A percentile compares a stretch with the other conserved stretches of the same genome.
These are phyloP conservation scores for Myriosclerotinia scirpicola DNA, from an alignment of 2,329 filamentous ascomycete species.

Conservation along the genomic window DNA sequence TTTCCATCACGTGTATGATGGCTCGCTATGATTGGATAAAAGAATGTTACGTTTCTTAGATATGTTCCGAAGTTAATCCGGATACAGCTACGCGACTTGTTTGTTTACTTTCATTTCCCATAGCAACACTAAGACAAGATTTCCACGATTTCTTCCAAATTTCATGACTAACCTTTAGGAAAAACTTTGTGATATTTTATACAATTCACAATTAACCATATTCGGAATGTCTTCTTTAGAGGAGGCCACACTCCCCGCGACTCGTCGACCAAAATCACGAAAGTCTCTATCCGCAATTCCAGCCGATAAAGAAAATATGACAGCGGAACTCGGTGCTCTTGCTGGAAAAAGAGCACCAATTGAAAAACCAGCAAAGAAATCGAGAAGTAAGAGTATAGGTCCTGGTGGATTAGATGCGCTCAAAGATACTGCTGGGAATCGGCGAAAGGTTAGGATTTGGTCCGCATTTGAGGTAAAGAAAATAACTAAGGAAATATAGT, in stretches of 20 bases:
- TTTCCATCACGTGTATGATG: too few relatives aligned
- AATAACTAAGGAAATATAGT: conserved; percentile 33
- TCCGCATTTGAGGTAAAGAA: background rate
- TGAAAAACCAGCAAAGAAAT: conserved; percentile 55
- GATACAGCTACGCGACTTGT: conserved; percentile 17
- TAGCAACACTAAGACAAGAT: conserved; percentile 29
- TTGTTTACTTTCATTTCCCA: conserved; percentile 29
- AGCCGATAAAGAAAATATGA: conserved; percentile 77
- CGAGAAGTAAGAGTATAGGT: conserved; percentile 92
- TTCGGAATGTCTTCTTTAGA: conserved; percentile 44
- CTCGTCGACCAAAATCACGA: conserved; percentile 55
- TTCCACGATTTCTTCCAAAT: conserved; percentile 21
- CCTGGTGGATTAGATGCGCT: conserved; percentile 85
- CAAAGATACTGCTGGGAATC: conserved; percentile 72
- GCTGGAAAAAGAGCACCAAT: conserved; percentile 32
- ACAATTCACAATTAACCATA: background rate
- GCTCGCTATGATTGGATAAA: background rate
- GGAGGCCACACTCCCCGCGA: conserved; percentile 55
- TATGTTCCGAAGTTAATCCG: conserved; percentile 12
- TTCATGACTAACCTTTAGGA: conserved; percentile 14
- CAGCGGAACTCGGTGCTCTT: conserved; percentile 59
- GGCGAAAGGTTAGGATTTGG: conserved; percentile 65
- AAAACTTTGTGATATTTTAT: background rate
- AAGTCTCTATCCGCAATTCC: conserved; percentile 70
- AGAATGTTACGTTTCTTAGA: background rate